Evolutionary conservation across 139 green algal genomes (phyloP).

Genomic region (Gonium pectorale): DNA sequence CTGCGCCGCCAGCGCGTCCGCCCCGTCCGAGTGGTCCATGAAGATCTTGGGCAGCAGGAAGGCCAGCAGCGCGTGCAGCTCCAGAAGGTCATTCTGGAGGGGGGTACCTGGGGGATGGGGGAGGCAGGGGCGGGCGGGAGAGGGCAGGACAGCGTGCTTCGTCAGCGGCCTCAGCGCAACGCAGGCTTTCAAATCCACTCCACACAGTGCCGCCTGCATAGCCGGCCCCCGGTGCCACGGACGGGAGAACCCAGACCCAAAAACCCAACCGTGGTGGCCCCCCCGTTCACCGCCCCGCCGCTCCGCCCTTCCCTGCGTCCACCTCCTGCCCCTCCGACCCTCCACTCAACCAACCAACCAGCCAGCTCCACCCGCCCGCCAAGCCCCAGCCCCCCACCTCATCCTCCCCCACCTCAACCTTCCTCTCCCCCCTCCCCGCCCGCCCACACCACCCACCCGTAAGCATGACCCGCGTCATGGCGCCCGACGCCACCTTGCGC

Average conservation of each 20-base stretch:
- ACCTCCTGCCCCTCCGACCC: no score
- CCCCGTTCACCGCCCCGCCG: no score
- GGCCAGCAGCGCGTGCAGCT: slow-evolving; percentile 91
- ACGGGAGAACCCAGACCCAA: no score
- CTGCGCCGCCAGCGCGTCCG: slow-evolving; percentile 67
- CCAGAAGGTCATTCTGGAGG: slow-evolving; percentile 91
- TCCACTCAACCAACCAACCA: no score
- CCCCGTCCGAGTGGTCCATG: slow-evolving; percentile 57
- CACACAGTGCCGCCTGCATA: no score
- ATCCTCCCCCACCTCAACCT: no score
- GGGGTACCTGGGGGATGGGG: slow-evolving; percentile 78
- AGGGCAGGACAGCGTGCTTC: not conserved
- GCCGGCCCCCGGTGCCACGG: no score
- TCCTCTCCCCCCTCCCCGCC: not conserved
- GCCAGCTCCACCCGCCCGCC: no score
- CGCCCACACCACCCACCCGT: slow-evolving; percentile 55
- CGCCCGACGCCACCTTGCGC: slow-evolving; percentile 84
- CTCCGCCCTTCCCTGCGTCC: not conserved
- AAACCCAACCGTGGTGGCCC: no score
- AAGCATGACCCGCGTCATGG: slow-evolving; percentile 91
- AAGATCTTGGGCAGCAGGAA: slow-evolving; percentile 92
- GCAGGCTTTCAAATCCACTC: no score
- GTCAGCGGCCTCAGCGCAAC: no score
- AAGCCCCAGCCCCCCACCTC: no score
- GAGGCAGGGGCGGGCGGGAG: not conserved